Base-by-base conservation (phyloP, 1,284 basidiomycete species). In the Malassezia caprae region DNA sequence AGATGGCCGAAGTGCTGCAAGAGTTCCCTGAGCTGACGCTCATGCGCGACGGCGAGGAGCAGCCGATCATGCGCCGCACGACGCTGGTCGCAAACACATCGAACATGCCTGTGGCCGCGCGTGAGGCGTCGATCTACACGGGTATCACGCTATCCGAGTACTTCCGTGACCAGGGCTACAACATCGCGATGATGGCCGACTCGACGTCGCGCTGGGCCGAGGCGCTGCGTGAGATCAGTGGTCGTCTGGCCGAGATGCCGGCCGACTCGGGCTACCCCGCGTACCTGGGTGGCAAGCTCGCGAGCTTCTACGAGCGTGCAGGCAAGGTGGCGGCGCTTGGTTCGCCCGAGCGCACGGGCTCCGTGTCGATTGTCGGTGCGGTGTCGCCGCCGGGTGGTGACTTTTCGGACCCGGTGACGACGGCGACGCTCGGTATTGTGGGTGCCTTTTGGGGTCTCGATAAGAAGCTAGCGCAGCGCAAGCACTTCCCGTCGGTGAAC, bases 21-120 rank as follows among this genome's bases (percentile, higher is more conserved):
- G 77, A 94, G 83, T 96, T 98, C 84, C 94, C 94, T 51, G 81
- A 90, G 76, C 80, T 99, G 43, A 90, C 87, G 2, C 87, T 96
- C 82, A 88, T 89, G 58, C 78, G 89, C 56, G 84, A 89, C 67
- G 81, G 81, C 56, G 87, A 90, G 56, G 86, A 96, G 82, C 93
- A 96, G 76, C 94, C 94, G 35, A 98, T 99, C 80, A 99, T 99
- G 94, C 98, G 98, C 78, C 91, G 94, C 61, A 98, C 94, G 1
- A 91, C 93, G 3, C 83, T 99, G 31, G 93, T 99, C 58, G 94
- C 94, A 67, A 99, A 99, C 77, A 99, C 94, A 1, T 96, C 93
- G 56, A 98, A 99, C 80, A 99, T 99, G 94, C 94, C 94, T 67
- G 94, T 99, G 70, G 94, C 94, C 32, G 94, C 94, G 34, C 89